Percentiles rank a stretch among this genome's conserved stretches.
These are phyloP conservation scores for Talaromyces sp. DNA, from an alignment of 2,329 filamentous ascomycete species.

Conservation along the genomic window DNA sequence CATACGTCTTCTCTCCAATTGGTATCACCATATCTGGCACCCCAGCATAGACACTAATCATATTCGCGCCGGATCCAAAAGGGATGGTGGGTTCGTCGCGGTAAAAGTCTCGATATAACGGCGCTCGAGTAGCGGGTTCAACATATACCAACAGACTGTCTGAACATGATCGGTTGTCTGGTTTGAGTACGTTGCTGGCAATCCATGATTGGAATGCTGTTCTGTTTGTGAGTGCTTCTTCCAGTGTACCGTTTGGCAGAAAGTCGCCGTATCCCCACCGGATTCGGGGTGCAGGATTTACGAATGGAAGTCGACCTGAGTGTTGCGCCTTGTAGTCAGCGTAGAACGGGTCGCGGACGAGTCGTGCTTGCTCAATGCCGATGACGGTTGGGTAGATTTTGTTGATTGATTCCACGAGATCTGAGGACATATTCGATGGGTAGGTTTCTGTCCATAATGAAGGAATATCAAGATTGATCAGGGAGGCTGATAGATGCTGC, in stretches of 20 bases:
- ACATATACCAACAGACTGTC: constrained; percentile 31
- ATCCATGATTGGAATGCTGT: constrained; percentile 34
- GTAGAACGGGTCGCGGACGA: constrained; percentile 32
- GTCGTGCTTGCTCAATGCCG: constrained; percentile 30
- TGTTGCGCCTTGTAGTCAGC: constrained; percentile 24
- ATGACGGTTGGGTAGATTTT: constrained; percentile 19
- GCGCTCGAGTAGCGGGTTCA: constrained; percentile 19
- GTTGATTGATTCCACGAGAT: neutral
- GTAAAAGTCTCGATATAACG: constrained; percentile 24
- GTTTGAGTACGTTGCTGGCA: constrained; percentile 24
- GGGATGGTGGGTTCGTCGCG: constrained; percentile 12
- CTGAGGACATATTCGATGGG: constrained; percentile 1
- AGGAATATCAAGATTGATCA: neutral
- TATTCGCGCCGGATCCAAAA: neutral
- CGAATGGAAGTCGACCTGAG: constrained; percentile 26
- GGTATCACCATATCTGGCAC: constrained; percentile 30
- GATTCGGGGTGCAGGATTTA: constrained; percentile 29
- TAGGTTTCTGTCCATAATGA: neutral
- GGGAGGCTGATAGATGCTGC: neutral
- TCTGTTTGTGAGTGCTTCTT: constrained; percentile 30
- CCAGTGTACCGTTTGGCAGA: neutral
- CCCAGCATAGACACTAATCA: constrained; percentile 21
- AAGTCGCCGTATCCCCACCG: constrained; percentile 24
- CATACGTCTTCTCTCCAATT: constrained; percentile 26
- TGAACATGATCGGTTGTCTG: constrained; percentile 28